Evolutionary conservation across 169 alveolate species (phyloP).

Genomic region (Plasmodium coatneyi): DNA sequence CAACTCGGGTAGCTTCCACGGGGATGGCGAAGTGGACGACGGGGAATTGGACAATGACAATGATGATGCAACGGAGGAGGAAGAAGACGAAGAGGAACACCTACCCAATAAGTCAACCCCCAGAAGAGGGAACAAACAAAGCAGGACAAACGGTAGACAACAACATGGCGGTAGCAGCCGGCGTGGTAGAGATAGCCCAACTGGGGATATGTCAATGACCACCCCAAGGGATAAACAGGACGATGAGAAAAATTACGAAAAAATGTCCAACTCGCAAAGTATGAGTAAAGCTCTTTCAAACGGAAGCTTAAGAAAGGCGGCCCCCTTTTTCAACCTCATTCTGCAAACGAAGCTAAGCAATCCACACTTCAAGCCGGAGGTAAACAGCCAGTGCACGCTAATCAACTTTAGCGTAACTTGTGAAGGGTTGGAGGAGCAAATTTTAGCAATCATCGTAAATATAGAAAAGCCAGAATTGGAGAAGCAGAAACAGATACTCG

Average conservation of each 20-base stretch:
- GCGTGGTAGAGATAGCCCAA: neutral
- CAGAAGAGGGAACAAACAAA: neutral
- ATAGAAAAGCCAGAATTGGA: conserved; percentile 97
- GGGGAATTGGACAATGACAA: neutral
- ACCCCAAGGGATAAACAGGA: neutral
- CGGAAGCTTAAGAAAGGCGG: conserved; percentile 93
- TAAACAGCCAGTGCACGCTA: conserved; percentile 96
- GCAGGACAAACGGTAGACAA: neutral
- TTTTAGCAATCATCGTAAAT: conserved; percentile 94
- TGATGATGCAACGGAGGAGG: neutral
- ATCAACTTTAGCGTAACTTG: conserved; percentile 97
- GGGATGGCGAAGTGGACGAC: neutral
- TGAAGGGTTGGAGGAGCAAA: conserved; percentile 96
- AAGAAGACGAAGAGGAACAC: neutral
- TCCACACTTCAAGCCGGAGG: conserved; percentile 98
- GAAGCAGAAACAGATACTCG: conserved; percentile 93
- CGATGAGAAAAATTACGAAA: neutral
- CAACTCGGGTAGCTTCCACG: neutral
- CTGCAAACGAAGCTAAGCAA: conserved; percentile 95
- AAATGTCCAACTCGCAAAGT: neutral
- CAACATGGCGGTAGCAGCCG: neutral
- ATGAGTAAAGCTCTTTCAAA: conserved; percentile 74
- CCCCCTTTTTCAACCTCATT: conserved; percentile 93
- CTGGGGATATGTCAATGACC: neutral
- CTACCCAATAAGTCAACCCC: neutral